phyloP scores from a whole-genome alignment of 1,284 basidiomycete genomes.

The Tilletia indica region DNA sequence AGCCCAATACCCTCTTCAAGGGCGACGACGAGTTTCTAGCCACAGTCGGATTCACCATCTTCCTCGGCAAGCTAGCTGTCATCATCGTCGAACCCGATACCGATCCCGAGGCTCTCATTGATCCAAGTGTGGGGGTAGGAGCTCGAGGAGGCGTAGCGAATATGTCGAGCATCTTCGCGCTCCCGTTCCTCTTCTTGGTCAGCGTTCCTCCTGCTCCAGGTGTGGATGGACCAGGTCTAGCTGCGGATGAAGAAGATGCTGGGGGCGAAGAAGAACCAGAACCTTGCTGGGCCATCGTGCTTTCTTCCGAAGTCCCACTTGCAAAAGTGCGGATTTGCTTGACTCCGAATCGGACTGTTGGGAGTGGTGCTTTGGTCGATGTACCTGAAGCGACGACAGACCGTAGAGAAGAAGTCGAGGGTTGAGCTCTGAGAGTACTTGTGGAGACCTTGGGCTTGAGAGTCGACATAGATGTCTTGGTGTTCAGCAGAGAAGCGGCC shows the following conservation, averaged over 20 bases:
- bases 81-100: too few species aligned
- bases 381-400: neutral
- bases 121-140: too few species aligned
- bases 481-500: neutral
- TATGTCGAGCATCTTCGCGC: neutral
- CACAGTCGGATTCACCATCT: too few species aligned
- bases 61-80: too few species aligned
- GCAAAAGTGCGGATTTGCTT: neutral
- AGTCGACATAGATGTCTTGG: neutral
- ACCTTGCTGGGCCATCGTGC: neutral
- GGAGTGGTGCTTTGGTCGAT: neutral
- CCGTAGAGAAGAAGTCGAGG: neutral
- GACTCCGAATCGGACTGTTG: too few species aligned
- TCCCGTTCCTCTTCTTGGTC: too few species aligned
- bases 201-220: too few species aligned
- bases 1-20: neutral
- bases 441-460: slow-evolving; percentile 5
- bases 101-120: too few species aligned
- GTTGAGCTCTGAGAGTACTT: neutral
- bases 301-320: neutral
- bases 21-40: neutral
- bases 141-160: neutral
- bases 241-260: too few species aligned
- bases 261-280: too few species aligned
- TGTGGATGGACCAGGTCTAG: too few species aligned